Conservation (phyloP, 306 rosid genomes). For the Lupinus albus region DNA sequence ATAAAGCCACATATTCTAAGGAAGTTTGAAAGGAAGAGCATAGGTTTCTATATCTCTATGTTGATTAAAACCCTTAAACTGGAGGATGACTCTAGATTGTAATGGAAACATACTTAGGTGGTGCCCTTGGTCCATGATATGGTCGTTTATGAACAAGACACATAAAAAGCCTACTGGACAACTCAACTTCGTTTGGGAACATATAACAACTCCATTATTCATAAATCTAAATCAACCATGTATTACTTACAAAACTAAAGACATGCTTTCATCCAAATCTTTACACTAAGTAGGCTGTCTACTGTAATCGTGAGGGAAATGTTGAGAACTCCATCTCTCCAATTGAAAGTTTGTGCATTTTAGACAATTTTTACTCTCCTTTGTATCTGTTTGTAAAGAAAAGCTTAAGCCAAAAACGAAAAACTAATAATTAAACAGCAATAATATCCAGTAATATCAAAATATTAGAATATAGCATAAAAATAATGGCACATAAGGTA, state of each 20-base stretch:
- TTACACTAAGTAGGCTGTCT: background rate
- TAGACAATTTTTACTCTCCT: background rate
- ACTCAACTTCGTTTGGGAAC: background rate
- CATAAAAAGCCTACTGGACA: background rate
- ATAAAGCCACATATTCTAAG: constrained; percentile 9
- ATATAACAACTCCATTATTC: background rate
- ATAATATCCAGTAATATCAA: background rate
- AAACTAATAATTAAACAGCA: constrained; percentile 30
- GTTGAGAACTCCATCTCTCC: background rate
- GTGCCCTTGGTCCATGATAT: background rate
- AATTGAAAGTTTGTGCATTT: background rate
- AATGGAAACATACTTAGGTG: background rate
- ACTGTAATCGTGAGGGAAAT: background rate
- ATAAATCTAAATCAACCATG: background rate
- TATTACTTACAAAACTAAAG: background rate
- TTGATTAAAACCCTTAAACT: constrained; percentile 11
- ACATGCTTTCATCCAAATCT: constrained; percentile 7
- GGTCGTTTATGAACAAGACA: background rate
- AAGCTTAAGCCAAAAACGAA: background rate
- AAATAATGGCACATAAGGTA: background rate
- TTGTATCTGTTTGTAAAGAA: constrained; percentile 27
- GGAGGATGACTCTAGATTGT: background rate
- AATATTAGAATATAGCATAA: background rate
- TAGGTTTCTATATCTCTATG: constrained; percentile 7
- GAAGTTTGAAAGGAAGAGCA: background rate